Evolutionary conservation across 805 yeast species (phyloP), one percentile per base, ranked within the genome.

Genomic region (Wickerhamiella slavikovae): DNA sequence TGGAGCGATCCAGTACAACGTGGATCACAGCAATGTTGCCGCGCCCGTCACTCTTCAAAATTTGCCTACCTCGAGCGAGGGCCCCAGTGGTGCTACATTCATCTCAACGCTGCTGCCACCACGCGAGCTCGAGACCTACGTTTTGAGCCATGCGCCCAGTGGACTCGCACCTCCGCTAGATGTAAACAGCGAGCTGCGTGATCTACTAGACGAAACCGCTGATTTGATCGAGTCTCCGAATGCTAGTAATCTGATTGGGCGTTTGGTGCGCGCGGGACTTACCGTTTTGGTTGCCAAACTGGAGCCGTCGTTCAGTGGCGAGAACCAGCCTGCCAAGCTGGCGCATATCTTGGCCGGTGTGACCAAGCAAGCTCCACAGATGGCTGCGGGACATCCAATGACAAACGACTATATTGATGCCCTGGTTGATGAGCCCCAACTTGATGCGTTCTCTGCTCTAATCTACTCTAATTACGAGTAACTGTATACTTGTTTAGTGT

Each of bases 391-490:
- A 27, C 49, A 53, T 30, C 51, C 52, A 5, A 35, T 42, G 20
- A 42, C 54, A 12, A 60, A 60, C 35, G 66, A 57, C 34, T 63
- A 60, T 38, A 40, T 66, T 8, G 47, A 51, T 14, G 51, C 57
- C 4, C 52, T 71, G 62, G 60, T 64, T 38, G 54, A 53, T 34
- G 50, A 61, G 19, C 71, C 66, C 12, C 80, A 71, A 38, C 60
- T 83, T 33, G 91, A 78, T 39, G 93, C 80, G 35, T 62, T 83
- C 40, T 73, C 93, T 52, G 95, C 95, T 4, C 64, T 80, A 39
- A 83, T 83, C 6, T 83, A 83, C 49, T 74, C 93, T 13, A 80
- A 80, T 44, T 78, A 76, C 40, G 38, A 31, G 23, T 10, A 19
- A n/a, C 16, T n/a, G n/a, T n/a, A n/a, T n/a, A n/a, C n/a, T n/a